phyloP scores from a whole-genome alignment of 331 rosid species.

The Phaseolus coccineus region DNA sequence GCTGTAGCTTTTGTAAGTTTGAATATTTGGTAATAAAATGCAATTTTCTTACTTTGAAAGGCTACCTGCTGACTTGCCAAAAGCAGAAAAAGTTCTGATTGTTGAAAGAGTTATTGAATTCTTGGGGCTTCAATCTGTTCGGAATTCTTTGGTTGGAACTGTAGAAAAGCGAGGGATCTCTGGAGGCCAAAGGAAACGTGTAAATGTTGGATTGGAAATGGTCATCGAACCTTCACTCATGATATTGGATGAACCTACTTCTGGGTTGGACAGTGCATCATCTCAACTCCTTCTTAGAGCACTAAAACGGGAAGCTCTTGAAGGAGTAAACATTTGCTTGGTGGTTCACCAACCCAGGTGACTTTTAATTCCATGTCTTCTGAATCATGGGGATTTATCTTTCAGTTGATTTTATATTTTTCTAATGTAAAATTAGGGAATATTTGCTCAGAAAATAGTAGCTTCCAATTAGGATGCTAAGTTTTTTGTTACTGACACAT shows the following conservation, averaged over 20 bases:
- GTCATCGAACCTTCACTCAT: constrained; percentile 91
- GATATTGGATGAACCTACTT: constrained; percentile 89
- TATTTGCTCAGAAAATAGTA: background rate
- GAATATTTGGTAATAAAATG: constrained; percentile 20
- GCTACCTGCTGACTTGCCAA: constrained; percentile 60
- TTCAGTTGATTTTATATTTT: constrained; percentile 18
- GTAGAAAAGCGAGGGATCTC: constrained; percentile 89
- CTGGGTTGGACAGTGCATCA: constrained; percentile 91
- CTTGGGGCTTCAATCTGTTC: constrained; percentile 79
- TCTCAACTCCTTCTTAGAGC: constrained; percentile 85
- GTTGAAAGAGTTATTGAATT: constrained; percentile 83
- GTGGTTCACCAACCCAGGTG: constrained; percentile 98
- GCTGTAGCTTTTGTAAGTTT: constrained; percentile 3
- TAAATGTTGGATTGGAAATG: constrained; percentile 91
- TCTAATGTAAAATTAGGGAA: background rate
- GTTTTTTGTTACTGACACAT: background rate
- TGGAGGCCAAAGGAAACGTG: constrained; percentile 92
- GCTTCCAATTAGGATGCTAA: background rate
- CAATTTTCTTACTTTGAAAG: constrained; percentile 45
- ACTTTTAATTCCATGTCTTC: constrained; percentile 27
- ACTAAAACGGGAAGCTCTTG: constrained; percentile 85
- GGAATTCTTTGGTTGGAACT: constrained; percentile 80
- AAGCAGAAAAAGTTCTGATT: constrained; percentile 71
- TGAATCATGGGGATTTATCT: background rate
- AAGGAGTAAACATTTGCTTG: constrained; percentile 84